Conservation (phyloP, 2,329 filamentous ascomycete genomes). For the Simplicillium sp. region DNA sequence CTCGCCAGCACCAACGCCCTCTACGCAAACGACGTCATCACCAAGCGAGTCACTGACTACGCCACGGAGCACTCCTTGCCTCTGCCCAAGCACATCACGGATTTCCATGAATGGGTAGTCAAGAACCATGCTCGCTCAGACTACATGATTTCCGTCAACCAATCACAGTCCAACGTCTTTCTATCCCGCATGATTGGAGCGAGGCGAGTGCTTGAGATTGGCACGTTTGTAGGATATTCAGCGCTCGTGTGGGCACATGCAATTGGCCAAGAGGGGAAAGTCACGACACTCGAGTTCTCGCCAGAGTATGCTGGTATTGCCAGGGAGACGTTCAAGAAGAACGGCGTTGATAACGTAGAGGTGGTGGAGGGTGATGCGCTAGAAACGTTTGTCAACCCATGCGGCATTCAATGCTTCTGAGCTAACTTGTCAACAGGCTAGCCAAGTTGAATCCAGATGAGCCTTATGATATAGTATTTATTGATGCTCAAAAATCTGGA, state of each 20-base stretch:
- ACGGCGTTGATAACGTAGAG: conserved; percentile 33
- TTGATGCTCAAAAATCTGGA: conserved; percentile 44
- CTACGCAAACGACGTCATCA: conserved; percentile 31
- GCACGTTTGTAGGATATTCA: conserved; percentile 31
- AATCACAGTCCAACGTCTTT: conserved; percentile 22
- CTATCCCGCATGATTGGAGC: conserved; percentile 25
- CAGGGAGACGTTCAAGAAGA: conserved; percentile 24
- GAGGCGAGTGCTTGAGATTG: conserved; percentile 30
- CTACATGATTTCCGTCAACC: conserved; percentile 24
- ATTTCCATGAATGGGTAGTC: conserved; percentile 23
- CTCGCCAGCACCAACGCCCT: conserved; percentile 22
- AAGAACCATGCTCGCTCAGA: conserved; percentile 12
- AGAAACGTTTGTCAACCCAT: conserved; percentile 26
- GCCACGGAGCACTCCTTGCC: conserved; percentile 29
- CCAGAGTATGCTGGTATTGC: conserved; percentile 32
- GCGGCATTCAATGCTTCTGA: background rate
- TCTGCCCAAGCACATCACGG: conserved; percentile 29
- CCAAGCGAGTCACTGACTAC: conserved; percentile 31
- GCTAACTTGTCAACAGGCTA: conserved; percentile 14
- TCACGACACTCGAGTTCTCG: conserved; percentile 34
- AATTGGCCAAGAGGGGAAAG: conserved; percentile 25
- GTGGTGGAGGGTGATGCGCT: conserved; percentile 36
- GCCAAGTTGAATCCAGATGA: conserved; percentile 21
- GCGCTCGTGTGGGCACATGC: conserved; percentile 30
- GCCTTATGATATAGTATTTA: conserved; percentile 44